A percentile compares a stretch with the other conserved stretches of the same genome.
phyloP scores from a whole-genome alignment of 1,139 yeast species.

The Torulaspora globosa region DNA sequence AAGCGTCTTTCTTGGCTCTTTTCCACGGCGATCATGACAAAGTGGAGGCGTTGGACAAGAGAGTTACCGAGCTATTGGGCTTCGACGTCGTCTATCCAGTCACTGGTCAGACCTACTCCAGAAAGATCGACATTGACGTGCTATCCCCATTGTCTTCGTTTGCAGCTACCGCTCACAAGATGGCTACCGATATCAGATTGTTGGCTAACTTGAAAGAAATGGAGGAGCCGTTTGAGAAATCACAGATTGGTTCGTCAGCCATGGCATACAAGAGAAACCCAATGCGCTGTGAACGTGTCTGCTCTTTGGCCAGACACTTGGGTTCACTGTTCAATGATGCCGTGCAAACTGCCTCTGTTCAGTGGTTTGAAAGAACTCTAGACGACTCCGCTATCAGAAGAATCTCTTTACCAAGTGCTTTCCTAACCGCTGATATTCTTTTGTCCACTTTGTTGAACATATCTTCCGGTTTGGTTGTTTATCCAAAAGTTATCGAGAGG shows the following conservation, averaged over 20 bases:
- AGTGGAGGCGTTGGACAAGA: slow-evolving; percentile 86
- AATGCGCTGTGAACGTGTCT: slow-evolving; percentile 98
- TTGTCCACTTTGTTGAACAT: slow-evolving; percentile 86
- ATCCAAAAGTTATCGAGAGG: slow-evolving; percentile 97
- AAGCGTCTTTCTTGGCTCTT: slow-evolving; percentile 88
- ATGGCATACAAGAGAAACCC: slow-evolving; percentile 99
- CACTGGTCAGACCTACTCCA: slow-evolving; percentile 96
- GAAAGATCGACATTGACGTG: slow-evolving; percentile 95
- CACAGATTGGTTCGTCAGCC: slow-evolving; percentile 96
- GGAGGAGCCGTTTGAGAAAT: slow-evolving; percentile 97
- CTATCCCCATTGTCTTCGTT: slow-evolving; percentile 89
- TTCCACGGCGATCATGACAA: slow-evolving; percentile 97
- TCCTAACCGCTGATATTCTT: slow-evolving; percentile 91
- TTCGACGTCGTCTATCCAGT: slow-evolving; percentile 94
- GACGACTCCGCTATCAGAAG: slow-evolving; percentile 98
- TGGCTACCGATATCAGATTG: slow-evolving; percentile 94
- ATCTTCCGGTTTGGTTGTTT: slow-evolving; percentile 91
- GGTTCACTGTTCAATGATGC: slow-evolving; percentile 91
- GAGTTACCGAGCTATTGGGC: slow-evolving; percentile 89
- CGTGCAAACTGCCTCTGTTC: slow-evolving; percentile 93
- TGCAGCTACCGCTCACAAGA: slow-evolving; percentile 96
- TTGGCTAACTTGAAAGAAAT: slow-evolving; percentile 95
- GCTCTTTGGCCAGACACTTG: slow-evolving; percentile 92
- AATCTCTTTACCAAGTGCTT: slow-evolving; percentile 93
- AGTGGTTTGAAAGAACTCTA: slow-evolving; percentile 98